Evolutionary conservation across 768 basidiomycete genomes (phyloP).

Genomic region (Lentinula raphanica): DNA sequence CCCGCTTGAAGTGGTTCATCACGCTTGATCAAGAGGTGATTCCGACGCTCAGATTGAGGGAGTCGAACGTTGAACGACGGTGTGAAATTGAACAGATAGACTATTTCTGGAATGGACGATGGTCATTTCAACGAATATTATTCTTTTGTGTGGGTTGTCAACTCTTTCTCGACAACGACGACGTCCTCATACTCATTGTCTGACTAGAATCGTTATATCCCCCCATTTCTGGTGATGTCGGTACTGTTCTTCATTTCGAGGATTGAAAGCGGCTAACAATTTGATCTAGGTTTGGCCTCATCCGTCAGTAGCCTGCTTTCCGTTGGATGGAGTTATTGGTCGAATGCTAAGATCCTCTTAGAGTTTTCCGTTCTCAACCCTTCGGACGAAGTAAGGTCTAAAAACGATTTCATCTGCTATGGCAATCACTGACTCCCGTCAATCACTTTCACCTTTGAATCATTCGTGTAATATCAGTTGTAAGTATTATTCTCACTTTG

Average conservation of each 20-base stretch:
- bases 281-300: constrained; percentile 15
- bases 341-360: constrained; percentile 4
- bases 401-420: background rate
- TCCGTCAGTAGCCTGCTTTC: constrained; percentile 13
- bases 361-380: constrained; percentile 22
- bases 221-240: constrained; percentile 22
- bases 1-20: constrained; percentile 18
- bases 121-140: constrained; percentile 29
- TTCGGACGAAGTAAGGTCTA: constrained; percentile 18
- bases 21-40: constrained; percentile 35
- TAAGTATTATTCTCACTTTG: too few relatives aligned
- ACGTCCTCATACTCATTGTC: background rate
- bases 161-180: background rate
- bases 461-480: constrained; percentile 19
- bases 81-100: constrained; percentile 21
- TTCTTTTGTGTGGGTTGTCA: constrained; percentile 29
- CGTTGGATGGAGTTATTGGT: background rate
- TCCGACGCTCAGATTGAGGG: background rate
- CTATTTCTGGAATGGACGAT: constrained; percentile 36
- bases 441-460: background rate
- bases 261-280: background rate
- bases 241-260: background rate
- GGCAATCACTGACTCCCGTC: background rate
- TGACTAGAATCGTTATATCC: constrained; percentile 29
- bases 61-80: background rate